Conservation (phyloP, 805 yeast species). For the Spathaspora sp. region DNA sequence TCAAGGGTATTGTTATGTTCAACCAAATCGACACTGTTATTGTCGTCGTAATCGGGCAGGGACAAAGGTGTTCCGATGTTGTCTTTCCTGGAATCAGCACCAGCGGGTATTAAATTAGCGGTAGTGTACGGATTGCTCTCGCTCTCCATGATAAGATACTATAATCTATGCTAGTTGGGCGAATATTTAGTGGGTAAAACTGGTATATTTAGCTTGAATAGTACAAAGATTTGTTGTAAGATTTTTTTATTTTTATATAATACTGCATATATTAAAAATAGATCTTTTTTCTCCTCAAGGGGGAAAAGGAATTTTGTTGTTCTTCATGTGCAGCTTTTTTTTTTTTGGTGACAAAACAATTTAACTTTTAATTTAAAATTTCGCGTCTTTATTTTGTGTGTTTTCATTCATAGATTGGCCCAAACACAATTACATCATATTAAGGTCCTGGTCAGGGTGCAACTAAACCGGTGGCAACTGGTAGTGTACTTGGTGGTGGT, state of each 20-base stretch:
- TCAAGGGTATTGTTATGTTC: conserved; percentile 16
- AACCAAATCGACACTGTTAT: not conserved
- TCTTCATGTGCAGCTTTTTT: not conserved
- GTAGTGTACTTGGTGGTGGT: too few relatives aligned
- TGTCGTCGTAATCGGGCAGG: not conserved
- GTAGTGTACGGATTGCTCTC: not conserved
- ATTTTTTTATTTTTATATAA: too few relatives aligned
- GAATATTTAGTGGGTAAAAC: too few relatives aligned
- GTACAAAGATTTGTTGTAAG: not conserved
- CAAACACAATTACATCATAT: too few relatives aligned
- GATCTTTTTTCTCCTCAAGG: not conserved
- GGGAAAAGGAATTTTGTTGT: not conserved
- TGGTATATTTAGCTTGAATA: too few relatives aligned
- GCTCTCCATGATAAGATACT: not conserved
- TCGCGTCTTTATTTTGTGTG: too few relatives aligned
- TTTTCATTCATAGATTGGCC: too few relatives aligned
- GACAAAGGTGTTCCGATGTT: not conserved
- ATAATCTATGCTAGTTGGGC: not conserved
- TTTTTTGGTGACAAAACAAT: too few relatives aligned
- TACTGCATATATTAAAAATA: not conserved
- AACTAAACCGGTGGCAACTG: too few relatives aligned
- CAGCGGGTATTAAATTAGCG: not conserved
- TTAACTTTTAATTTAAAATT: too few relatives aligned
- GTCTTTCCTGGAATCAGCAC: not conserved
- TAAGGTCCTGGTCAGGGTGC: too few relatives aligned